Evolutionary conservation across 805 yeast genomes (phyloP).

Genomic region (Candida chauliodis): DNA sequence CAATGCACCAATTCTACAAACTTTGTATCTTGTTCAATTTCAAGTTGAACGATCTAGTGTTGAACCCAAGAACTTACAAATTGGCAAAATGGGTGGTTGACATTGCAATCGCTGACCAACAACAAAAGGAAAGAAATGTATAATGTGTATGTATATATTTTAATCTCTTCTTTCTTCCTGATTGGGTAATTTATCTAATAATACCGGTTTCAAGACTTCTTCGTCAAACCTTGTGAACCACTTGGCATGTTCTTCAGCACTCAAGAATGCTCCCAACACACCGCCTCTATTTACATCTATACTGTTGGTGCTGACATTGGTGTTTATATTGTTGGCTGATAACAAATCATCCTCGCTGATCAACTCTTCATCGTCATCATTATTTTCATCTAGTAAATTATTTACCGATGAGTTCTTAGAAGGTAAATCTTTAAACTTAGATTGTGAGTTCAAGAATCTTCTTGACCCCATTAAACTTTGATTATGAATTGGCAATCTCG

Average conservation of each 20-base stretch:
- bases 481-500: conserved; percentile 31
- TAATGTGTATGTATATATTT: background rate
- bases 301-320: background rate
- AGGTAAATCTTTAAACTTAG: conserved; percentile 1
- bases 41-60: conserved; percentile 59
- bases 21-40: conserved; percentile 62
- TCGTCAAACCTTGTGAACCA: conserved; percentile 96
- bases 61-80: conserved; percentile 60
- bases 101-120: conserved; percentile 49
- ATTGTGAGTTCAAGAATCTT: conserved; percentile 14
- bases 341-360: conserved; percentile 38
- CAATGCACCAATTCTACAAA: conserved; percentile 61
- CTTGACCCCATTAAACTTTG: conserved; percentile 20
- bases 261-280: conserved; percentile 38
- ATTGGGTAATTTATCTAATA: conserved; percentile 58
- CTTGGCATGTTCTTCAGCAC: conserved; percentile 70
- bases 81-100: conserved; percentile 74
- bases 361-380: conserved; percentile 18
- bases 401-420: conserved; percentile 6
- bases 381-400: conserved; percentile 6
- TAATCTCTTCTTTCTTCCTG: conserved; percentile 11
- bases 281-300: conserved; percentile 19
- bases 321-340: conserved; percentile 13
- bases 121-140: conserved; percentile 7
- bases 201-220: conserved; percentile 86